These are phyloP conservation scores for Drechslerella stenobrocha DNA, from an alignment of 2,329 filamentous ascomycete species.

Conservation along the genomic window DNA sequence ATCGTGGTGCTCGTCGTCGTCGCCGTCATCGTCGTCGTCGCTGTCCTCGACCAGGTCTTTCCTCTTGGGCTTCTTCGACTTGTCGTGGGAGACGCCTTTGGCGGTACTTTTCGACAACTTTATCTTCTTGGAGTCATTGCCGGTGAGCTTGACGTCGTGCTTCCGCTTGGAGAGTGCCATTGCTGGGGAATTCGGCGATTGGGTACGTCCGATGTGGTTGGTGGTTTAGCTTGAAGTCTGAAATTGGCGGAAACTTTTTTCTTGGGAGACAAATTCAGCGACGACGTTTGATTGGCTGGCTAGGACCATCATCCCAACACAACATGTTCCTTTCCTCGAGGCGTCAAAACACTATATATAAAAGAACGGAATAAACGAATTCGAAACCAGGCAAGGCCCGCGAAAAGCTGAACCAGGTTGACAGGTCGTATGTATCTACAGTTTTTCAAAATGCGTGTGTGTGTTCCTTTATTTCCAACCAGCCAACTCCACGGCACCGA, in stretches of 20 bases:
- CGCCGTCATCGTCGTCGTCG: slow-evolving; percentile 55
- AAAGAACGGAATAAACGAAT: no score
- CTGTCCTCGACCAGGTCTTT: slow-evolving; percentile 45
- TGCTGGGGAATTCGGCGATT: neutral
- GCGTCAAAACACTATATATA: neutral
- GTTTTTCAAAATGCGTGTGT: slow-evolving; percentile 9
- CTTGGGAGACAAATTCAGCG: slow-evolving; percentile 18
- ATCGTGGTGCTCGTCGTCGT: slow-evolving; percentile 57
- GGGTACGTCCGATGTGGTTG: neutral
- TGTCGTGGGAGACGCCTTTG: slow-evolving; percentile 17
- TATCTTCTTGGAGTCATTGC: slow-evolving; percentile 38
- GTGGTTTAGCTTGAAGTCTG: slow-evolving; percentile 3
- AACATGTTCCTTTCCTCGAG: no score
- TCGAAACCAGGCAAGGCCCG: no score
- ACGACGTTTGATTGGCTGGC: slow-evolving; percentile 39
- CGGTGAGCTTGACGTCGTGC: slow-evolving; percentile 31
- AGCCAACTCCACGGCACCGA: slow-evolving; percentile 21
- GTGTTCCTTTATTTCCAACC: slow-evolving; percentile 19
- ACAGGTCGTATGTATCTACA: no score
- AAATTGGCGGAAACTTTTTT: slow-evolving; percentile 24
- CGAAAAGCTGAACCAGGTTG: neutral
- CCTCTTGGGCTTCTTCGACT: slow-evolving; percentile 19
- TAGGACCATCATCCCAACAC: slow-evolving; percentile 18
- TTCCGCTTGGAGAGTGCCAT: slow-evolving; percentile 43
- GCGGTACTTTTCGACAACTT: slow-evolving; percentile 34